phyloP scores from a whole-genome alignment of 2,329 filamentous ascomycete species.

The Talaromyces sp. region DNA sequence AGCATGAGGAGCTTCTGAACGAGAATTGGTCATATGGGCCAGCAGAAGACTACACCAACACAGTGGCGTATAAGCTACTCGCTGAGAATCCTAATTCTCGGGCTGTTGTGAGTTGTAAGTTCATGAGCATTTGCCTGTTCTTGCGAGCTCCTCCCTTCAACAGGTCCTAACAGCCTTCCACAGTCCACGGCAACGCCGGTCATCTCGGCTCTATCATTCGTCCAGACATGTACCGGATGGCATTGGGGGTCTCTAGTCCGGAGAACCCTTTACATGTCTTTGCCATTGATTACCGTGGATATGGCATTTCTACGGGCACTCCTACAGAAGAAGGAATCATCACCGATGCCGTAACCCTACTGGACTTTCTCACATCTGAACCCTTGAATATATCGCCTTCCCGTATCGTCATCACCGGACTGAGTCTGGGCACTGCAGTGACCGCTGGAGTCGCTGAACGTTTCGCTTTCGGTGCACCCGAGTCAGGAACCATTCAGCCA shows the following conservation, averaged over 20 bases:
- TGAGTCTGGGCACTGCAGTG: slow-evolving; percentile 84
- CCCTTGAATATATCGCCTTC: slow-evolving; percentile 62
- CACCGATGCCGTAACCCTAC: slow-evolving; percentile 66
- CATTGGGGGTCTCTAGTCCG: slow-evolving; percentile 64
- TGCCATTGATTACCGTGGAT: slow-evolving; percentile 88
- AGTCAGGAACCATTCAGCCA: slow-evolving; percentile 32
- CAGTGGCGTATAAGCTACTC: slow-evolving; percentile 48
- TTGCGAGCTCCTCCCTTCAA: neutral
- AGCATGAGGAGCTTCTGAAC: slow-evolving; percentile 61
- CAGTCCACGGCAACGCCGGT: slow-evolving; percentile 65
- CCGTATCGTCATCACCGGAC: slow-evolving; percentile 75
- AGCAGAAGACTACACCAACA: slow-evolving; percentile 43
- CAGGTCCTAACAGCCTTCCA: neutral
- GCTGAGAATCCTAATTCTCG: slow-evolving; percentile 46
- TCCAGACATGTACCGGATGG: slow-evolving; percentile 68
- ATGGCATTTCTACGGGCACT: slow-evolving; percentile 70
- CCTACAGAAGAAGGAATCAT: slow-evolving; percentile 79
- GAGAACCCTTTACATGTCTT: slow-evolving; percentile 65
- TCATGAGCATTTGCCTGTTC: neutral
- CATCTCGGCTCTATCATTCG: slow-evolving; percentile 75
- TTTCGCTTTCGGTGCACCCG: slow-evolving; percentile 49
- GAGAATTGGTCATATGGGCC: slow-evolving; percentile 51
- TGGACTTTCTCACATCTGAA: slow-evolving; percentile 57
- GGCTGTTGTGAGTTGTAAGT: slow-evolving; percentile 46
- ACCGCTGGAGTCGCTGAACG: slow-evolving; percentile 67